These are phyloP conservation scores for Fimicolochytrium jonesii DNA, from an alignment of 192 early-diverging fungal species.

Conservation along the genomic window DNA sequence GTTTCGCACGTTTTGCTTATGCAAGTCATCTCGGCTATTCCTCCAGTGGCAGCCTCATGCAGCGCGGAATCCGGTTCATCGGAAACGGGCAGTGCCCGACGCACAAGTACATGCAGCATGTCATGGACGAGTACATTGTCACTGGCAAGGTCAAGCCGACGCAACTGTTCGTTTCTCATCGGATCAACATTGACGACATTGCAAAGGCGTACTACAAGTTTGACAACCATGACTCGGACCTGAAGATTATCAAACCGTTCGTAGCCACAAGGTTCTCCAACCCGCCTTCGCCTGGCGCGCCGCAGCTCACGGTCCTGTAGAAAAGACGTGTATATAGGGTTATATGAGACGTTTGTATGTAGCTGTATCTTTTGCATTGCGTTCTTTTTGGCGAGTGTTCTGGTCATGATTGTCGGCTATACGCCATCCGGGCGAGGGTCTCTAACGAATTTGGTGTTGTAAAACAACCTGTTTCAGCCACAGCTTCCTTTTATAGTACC, in stretches of 20 bases:
- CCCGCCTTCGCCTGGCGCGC: background rate
- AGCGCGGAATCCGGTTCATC: conserved; percentile 2
- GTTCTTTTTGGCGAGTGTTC: too few species aligned
- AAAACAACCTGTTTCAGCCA: too few species aligned
- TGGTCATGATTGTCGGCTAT: too few species aligned
- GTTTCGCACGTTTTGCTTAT: too few species aligned
- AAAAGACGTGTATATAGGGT: too few species aligned
- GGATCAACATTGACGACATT: conserved; percentile 33
- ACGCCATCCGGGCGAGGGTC: too few species aligned
- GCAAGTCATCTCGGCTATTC: too few species aligned
- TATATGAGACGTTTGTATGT: too few species aligned
- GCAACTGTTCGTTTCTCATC: conserved; percentile 37
- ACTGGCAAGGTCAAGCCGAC: conserved; percentile 39
- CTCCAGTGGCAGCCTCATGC: conserved; percentile 11
- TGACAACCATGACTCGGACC: conserved; percentile 37
- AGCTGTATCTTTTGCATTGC: too few species aligned
- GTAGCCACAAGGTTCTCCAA: conserved; percentile 13
- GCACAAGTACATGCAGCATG: conserved; percentile 43
- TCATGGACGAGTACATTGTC: conserved; percentile 26
- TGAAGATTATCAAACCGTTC: conserved; percentile 40
- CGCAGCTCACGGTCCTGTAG: background rate
- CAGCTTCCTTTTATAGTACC: too few species aligned
- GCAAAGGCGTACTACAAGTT: conserved; percentile 38
- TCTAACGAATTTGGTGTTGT: too few species aligned
- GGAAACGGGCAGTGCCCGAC: conserved; percentile 38